Base-by-base conservation (phyloP, 2,329 filamentous ascomycete genomes). In the Coniella lustricola region DNA sequence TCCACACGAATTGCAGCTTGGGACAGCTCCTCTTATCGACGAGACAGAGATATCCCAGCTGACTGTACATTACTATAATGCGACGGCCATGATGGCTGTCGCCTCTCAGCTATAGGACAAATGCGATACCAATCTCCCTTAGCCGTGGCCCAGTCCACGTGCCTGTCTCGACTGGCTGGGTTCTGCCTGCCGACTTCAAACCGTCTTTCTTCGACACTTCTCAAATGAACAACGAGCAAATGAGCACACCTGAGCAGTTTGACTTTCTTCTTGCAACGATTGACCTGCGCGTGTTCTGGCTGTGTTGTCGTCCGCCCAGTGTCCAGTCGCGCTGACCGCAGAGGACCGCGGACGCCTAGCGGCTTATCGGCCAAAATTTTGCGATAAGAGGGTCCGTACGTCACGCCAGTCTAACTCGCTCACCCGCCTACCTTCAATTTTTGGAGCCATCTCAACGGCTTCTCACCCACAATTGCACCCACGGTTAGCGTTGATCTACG, bases 351-450 rank as follows among this genome's bases (percentile, higher is more conserved):
- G 17, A 7, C 31, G 16, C 37, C 32, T 33, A 44, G 39, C 38
- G 32, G 44, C 51, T 53, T 53, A 53, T 53, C 51, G 49, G 42
- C 33, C 35, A 32, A 48, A 44, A 51, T 48, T 46, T 51, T 50
- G 39, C 46, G 51, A 53, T 53, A 53, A 51, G 51, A 36, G 35
- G 29, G 33, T 46, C 45, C 22, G 46, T 39, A 51, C 51, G 48
- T 51, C 49, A 48, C 45, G 33, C 37, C n/a, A 10, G 17, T 17
- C 9, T 29, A 29, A 29, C 22, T 33, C n/a, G n/a, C n/a, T n/a
- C 38, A 16, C 18, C 45, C 39, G 34, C 31, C 44, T 18, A 45
- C 21, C 40, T 44, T 36, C 32, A 25, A 37, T 35, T 39, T 38
- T 46, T n/a, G n/a, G 18, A 46, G 18, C 44, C 17, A 14, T 22